phyloP scores from a whole-genome alignment of 2,329 filamentous ascomycete species.

The Colletotrichum lindemuthianum region DNA sequence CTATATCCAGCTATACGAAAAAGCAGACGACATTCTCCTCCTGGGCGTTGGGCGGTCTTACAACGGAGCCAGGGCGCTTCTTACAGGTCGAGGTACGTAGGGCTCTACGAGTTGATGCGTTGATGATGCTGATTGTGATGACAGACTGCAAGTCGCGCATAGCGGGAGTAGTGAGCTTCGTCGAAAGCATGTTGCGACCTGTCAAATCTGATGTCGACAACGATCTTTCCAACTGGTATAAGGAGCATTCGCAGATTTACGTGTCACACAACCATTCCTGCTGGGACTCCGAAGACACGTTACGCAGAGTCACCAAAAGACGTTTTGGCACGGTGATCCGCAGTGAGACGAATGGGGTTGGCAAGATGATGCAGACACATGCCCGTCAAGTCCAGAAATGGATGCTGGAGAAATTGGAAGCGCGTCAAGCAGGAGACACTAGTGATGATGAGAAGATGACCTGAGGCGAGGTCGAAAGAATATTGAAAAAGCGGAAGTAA shows the following conservation, averaged over 20 bases:
- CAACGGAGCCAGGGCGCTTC: conserved; percentile 81
- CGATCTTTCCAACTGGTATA: conserved; percentile 84
- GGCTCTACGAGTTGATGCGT: background rate
- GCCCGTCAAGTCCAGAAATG: conserved; percentile 61
- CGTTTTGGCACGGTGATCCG: conserved; percentile 68
- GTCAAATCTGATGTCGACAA: conserved; percentile 82
- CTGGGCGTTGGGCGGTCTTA: conserved; percentile 93
- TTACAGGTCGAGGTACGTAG: conserved; percentile 78
- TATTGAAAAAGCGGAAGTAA: background rate
- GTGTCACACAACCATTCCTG: conserved; percentile 79
- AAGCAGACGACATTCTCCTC: conserved; percentile 80
- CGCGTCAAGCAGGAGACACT: conserved; percentile 51
- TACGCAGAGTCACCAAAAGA: conserved; percentile 67
- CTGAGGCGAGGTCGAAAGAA: conserved; percentile 9
- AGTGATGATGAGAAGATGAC: conserved; percentile 59
- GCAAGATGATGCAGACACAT: conserved; percentile 67
- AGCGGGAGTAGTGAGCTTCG: conserved; percentile 81
- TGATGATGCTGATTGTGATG: background rate
- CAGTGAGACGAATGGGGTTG: conserved; percentile 59
- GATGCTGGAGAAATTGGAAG: conserved; percentile 55
- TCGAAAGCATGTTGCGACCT: conserved; percentile 79
- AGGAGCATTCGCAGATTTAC: conserved; percentile 81
- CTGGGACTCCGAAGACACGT: conserved; percentile 73
- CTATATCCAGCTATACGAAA: conserved; percentile 83
- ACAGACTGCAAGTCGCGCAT: conserved; percentile 74